These are phyloP conservation scores for Cordia subcordata DNA, from an alignment of 257 asterid genomes.

Conservation along the genomic window DNA sequence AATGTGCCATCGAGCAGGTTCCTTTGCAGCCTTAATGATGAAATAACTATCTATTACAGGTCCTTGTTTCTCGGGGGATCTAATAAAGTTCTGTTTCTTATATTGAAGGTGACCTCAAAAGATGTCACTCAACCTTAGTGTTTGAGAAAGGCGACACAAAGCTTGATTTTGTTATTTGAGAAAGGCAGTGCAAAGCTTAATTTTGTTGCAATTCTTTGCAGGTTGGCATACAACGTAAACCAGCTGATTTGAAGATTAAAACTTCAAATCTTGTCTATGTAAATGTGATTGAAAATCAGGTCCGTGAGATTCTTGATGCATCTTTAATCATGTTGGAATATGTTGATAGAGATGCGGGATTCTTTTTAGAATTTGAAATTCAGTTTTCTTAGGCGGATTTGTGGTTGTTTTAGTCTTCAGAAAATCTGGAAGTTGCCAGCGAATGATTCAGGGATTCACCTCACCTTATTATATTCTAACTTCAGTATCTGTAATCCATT, in stretches of 20 bases:
- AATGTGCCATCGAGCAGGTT: too few species aligned
- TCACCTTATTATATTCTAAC: too few species aligned
- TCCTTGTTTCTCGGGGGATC: too few species aligned
- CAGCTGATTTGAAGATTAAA: conserved; percentile 53
- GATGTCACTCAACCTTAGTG: neutral
- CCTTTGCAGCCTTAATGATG: too few species aligned
- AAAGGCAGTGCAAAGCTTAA: neutral
- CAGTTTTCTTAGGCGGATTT: too few species aligned
- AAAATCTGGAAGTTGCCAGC: conserved; percentile 4
- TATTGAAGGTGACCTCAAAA: too few species aligned
- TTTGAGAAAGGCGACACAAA: neutral
- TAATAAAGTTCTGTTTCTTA: too few species aligned
- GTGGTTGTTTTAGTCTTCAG: neutral
- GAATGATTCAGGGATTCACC: neutral
- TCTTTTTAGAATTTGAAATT: neutral
- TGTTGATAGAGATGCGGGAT: neutral
- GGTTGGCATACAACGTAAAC: conserved; percentile 79
- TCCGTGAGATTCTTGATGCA: conserved; percentile 25
- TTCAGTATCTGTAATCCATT: too few species aligned
- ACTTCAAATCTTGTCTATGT: conserved; percentile 59
- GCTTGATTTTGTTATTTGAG: neutral
- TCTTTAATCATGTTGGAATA: neutral
- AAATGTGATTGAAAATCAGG: conserved; percentile 56
- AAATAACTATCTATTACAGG: too few species aligned
- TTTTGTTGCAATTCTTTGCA: conserved; percentile 26